Base-by-base conservation (phyloP, 2,329 filamentous ascomycete species). In the Penicillium vulpinum region DNA sequence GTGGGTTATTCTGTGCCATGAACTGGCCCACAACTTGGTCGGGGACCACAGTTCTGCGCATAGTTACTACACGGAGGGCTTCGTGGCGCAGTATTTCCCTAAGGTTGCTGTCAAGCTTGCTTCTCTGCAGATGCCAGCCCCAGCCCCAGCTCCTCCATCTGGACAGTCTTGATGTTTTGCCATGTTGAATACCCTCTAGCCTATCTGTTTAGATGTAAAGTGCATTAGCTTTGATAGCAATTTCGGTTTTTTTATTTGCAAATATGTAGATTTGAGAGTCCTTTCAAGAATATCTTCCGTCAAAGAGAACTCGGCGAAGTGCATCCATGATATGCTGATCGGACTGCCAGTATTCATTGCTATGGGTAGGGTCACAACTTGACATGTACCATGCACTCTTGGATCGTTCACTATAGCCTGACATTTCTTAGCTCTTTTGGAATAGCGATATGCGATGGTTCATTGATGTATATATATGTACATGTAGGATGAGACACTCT, bases 1-100 rank as follows among this genome's bases (percentile, higher is more conserved):
- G 93, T 97, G 89, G 85, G 89, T 96, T 62, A 92, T 94, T n/a
- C 74, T 97, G 59, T 95, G 92, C 60, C 94, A 99, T 72, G 95
- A 99, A 77, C 77, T 99, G 73, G 92, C 94, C 56, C 94, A 99
- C 76, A 99, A 99, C 72, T 77, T 99, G 53, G 91, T 96, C 9
- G 77, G 78, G 36, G 83, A 86, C 61, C 93, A 97, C 73, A 88
- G 88, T 68, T 81, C 89, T 16, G 84, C 89, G 52, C 91, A 96
- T 74, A 90, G 87, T 67, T 96, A 88, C 70, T 96, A 94, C 70
- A 93, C 86, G 26, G 89, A 93, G 76, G 88, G 87, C 16, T 90
- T 93, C 66, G 86, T 91, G 51, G 85, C 89, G 58, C 84, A 90
- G 67, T 93, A 92, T 74, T 92, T 92, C 71, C 77, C 81, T 21